Base-by-base conservation (phyloP, 2,329 filamentous ascomycete genomes). In the Stachybotrys echinatus region DNA sequence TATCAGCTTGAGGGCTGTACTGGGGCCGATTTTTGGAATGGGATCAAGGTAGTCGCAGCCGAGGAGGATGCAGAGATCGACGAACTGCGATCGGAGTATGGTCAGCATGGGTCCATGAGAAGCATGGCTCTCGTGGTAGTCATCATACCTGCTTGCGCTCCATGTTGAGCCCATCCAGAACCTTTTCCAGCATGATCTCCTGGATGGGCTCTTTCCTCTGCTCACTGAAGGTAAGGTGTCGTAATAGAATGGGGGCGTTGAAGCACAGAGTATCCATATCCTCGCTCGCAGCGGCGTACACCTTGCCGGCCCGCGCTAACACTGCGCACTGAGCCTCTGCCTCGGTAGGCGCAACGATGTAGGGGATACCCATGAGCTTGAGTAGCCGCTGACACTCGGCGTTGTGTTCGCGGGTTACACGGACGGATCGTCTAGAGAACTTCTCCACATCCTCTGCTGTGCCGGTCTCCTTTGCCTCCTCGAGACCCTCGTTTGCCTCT, bases 251-350 rank as follows among this genome's bases (percentile, higher is more conserved):
- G 0, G 94, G 94, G 47, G 92, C 80, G 62, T 96, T 85, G 69
- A 99, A 99, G 63, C 92, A 97, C 49, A 99, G 75, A 0, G 94
- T 99, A 65, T 99, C 94, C 94, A 99, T 99, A 71, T 99, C 94
- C 72, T 99, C 94, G 56, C 89, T 95, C 3, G 94, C 94, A 19
- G 94, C 94, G 4, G 92, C 94, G 66, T 95, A 99, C 47, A 99
- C 94, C 72, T 97, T 97, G 37, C 91, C 92, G 5, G 89, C 92
- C 53, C 87, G 79, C 1, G 94, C 94, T 54, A 99, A 77, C 39
- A 86, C 87, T 3, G 94, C 94, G 67, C 94, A 99, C 67, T 99
- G 94, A 2, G 94, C 94, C 74, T 99, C 94, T 5, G 94, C 94
- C 70, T 99, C 94, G 0, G 94, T 99, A 0, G 94, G 94, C 0